A percentile compares a stretch with the other conserved stretches of the same genome.
phyloP scores from a whole-genome alignment of 1,139 yeast species.

The Nakaseomyces glabratus region DNA sequence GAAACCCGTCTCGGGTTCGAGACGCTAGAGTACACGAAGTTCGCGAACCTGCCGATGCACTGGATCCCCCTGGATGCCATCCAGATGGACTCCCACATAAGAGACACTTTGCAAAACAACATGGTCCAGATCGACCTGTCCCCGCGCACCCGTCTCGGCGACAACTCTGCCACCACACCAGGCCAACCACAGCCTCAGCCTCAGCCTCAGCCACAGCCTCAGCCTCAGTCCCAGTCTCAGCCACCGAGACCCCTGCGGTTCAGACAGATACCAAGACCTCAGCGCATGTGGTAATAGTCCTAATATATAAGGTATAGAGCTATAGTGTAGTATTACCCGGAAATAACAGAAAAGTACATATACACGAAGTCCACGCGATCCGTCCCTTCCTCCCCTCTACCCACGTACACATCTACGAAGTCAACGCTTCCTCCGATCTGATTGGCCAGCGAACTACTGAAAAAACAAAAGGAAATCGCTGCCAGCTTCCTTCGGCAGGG shows the following conservation, averaged over 20 bases:
- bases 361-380: no score
- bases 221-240: neutral
- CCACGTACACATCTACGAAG: no score
- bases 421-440: no score
- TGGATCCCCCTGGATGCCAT: conserved; percentile 41
- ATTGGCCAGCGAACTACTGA: no score
- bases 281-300: no score
- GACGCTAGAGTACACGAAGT: conserved; percentile 38
- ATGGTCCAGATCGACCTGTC: conserved; percentile 13
- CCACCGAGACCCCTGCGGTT: conserved; percentile 1
- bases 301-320: no score
- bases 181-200: neutral
- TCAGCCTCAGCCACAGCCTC: neutral
- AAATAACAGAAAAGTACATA: no score
- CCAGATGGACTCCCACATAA: conserved; percentile 8
- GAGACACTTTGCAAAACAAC: conserved; percentile 9
- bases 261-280: no score
- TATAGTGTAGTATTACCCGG: no score
- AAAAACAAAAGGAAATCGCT: no score
- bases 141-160: neutral
- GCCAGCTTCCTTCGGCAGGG: no score
- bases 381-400: no score
- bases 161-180: neutral
- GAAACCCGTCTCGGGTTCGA: conserved; percentile 29
- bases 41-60: conserved; percentile 40